Evolutionary conservation across 176 grass and related monocot genomes (phyloP).

Genomic region (Tillandsia fasciculata): DNA sequence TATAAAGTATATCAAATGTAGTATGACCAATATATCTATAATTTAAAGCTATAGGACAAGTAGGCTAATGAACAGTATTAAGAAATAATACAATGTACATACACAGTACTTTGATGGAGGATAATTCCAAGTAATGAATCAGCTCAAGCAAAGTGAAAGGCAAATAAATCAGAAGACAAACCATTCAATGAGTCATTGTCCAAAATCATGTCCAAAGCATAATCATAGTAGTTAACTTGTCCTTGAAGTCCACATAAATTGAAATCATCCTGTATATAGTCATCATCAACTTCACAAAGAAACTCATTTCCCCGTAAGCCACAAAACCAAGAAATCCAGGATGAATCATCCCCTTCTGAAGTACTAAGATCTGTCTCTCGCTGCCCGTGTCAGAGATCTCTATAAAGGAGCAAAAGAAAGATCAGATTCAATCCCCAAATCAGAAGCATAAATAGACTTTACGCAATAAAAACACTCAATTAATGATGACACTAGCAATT

Average conservation of each 20-base stretch:
- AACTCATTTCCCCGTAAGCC: slow-evolving; percentile 20
- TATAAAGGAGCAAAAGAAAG: background rate
- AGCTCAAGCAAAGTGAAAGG: background rate
- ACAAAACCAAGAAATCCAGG: slow-evolving; percentile 28
- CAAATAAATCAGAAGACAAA: slow-evolving; percentile 1
- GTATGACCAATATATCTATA: background rate
- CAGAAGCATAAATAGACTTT: background rate
- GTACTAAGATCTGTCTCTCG: slow-evolving; percentile 20
- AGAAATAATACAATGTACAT: background rate
- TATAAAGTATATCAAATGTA: background rate
- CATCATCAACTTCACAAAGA: slow-evolving; percentile 22
- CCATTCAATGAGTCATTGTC: slow-evolving; percentile 19
- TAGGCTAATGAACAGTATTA: background rate
- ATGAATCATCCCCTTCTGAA: slow-evolving; percentile 20
- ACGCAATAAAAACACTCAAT: background rate
- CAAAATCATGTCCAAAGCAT: slow-evolving; percentile 23
- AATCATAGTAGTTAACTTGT: slow-evolving; percentile 17
- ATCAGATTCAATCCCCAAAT: background rate
- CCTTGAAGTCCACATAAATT: slow-evolving; percentile 21
- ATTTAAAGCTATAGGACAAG: background rate
- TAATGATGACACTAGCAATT: background rate
- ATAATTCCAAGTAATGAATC: background rate
- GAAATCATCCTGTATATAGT: slow-evolving; percentile 25
- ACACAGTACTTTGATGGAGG: background rate
- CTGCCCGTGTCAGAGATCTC: slow-evolving; percentile 12